These are phyloP conservation scores for Nigrospora oryzae DNA, from an alignment of 2,329 filamentous ascomycete species.

Conservation along the genomic window DNA sequence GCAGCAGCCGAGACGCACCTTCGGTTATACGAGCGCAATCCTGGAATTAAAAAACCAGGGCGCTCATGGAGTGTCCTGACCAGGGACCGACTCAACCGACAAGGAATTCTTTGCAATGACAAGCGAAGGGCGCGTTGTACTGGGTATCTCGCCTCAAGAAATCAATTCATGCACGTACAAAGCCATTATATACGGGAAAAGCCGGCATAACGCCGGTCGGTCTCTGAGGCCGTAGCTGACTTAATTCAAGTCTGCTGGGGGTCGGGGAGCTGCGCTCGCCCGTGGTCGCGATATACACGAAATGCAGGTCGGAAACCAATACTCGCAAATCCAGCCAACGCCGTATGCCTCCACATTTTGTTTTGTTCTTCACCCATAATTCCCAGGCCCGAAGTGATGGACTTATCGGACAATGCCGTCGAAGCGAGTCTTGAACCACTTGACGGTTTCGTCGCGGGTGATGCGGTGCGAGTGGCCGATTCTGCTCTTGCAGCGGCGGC, in stretches of 20 bases:
- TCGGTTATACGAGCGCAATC: too few species aligned
- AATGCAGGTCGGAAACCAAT: conserved; percentile 3
- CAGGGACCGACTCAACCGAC: too few species aligned
- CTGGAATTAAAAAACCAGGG: too few species aligned
- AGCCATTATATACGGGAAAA: conserved; percentile 23
- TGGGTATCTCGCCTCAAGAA: too few species aligned
- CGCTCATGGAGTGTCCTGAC: too few species aligned
- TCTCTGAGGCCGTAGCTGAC: conserved; percentile 64
- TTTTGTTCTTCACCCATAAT: not conserved
- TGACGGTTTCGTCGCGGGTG: conserved; percentile 89
- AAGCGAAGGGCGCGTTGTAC: too few species aligned
- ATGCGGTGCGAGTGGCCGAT: conserved; percentile 89
- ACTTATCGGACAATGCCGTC: conserved; percentile 97
- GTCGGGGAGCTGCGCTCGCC: conserved; percentile 34
- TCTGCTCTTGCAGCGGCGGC: conserved; percentile 78
- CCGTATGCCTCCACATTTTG: conserved; percentile 16
- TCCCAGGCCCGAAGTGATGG: not conserved
- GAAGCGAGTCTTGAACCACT: conserved; percentile 90
- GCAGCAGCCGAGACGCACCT: too few species aligned
- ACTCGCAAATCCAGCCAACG: conserved; percentile 21
- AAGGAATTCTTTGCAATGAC: too few species aligned
- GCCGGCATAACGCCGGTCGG: conserved; percentile 64
- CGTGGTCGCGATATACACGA: conserved; percentile 31
- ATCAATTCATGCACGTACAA: too few species aligned
- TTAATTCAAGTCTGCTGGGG: conserved; percentile 47